These are phyloP conservation scores for Brassica rapa DNA, from an alignment of 345 rosid genomes.

Conservation along the genomic window DNA sequence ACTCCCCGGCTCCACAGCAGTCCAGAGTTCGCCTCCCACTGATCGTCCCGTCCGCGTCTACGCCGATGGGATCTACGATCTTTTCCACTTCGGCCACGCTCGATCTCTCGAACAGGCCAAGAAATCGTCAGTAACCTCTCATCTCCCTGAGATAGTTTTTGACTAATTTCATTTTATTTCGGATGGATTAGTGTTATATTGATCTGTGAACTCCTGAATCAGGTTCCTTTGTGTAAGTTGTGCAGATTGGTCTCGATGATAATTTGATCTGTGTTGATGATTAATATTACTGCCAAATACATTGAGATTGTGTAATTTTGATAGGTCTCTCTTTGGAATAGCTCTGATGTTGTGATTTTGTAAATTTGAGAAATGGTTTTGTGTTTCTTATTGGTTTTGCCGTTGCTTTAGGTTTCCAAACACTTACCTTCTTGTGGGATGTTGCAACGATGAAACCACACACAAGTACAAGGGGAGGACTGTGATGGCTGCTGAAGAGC, in stretches of 20 bases:
- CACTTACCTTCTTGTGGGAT: constrained; percentile 80
- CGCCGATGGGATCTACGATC: constrained; percentile 99
- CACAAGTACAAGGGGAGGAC: constrained; percentile 89
- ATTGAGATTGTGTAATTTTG: not conserved
- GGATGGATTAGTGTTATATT: not conserved
- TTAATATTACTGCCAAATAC: not conserved
- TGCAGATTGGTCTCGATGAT: not conserved
- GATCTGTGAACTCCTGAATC: constrained; percentile 19
- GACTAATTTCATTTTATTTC: not conserved
- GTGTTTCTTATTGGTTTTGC: constrained; percentile 8
- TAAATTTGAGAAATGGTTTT: not conserved
- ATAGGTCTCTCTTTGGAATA: constrained; percentile 1
- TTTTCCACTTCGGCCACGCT: constrained; percentile 96
- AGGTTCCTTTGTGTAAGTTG: not conserved
- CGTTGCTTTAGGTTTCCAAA: constrained; percentile 63
- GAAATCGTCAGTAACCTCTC: constrained; percentile 54
- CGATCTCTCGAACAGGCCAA: constrained; percentile 96
- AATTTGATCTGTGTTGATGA: not conserved
- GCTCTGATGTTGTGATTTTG: not conserved
- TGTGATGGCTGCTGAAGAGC: constrained; percentile 78
- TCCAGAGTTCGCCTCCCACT: constrained; percentile 37
- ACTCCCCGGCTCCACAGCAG: constrained; percentile 17
- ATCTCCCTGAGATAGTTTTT: not conserved
- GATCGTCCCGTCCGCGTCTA: constrained; percentile 75
- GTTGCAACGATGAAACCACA: constrained; percentile 86